Conservation (phyloP, 352 stramenopile genomes). For the Globisporangium nodosum region DNA sequence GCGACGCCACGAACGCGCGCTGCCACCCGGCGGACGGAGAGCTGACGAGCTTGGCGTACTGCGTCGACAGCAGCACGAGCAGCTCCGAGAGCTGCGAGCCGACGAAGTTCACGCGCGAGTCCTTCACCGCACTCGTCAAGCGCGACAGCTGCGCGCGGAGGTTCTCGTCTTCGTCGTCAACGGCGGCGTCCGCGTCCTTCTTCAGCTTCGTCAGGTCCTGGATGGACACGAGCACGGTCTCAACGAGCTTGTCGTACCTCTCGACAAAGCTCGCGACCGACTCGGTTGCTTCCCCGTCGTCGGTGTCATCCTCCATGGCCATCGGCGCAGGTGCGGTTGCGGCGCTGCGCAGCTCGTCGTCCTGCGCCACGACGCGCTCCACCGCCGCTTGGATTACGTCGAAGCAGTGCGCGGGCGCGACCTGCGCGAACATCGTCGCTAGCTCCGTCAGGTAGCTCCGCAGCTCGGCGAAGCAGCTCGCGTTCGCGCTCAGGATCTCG, state of each 20-base stretch:
- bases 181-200: slow-evolving; percentile 15
- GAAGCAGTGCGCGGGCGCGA: slow-evolving; percentile 29
- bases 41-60: slow-evolving; percentile 36
- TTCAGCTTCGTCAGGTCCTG: slow-evolving; percentile 71
- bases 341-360: slow-evolving; percentile 25
- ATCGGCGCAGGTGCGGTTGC: neutral
- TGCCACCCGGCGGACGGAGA: slow-evolving; percentile 25
- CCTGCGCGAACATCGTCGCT: slow-evolving; percentile 20
- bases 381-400: slow-evolving; percentile 26
- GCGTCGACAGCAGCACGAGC: slow-evolving; percentile 36
- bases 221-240: slow-evolving; percentile 73
- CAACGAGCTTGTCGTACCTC: slow-evolving; percentile 64
- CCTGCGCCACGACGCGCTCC: slow-evolving; percentile 19
- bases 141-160: slow-evolving; percentile 47
- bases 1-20: slow-evolving; percentile 29
- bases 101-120: slow-evolving; percentile 67
- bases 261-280: slow-evolving; percentile 38
- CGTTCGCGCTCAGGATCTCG: slow-evolving; percentile 28
- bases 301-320: slow-evolving; percentile 19
- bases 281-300: slow-evolving; percentile 12
- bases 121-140: slow-evolving; percentile 54
- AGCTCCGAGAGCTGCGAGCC: slow-evolving; percentile 45
- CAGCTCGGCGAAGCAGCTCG: slow-evolving; percentile 28
- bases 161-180: slow-evolving; percentile 14
- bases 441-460: slow-evolving; percentile 19